Evolutionary conservation across 192 early-diverging fungal genomes (phyloP), one percentile per base, ranked within the genome.

Genomic region (Coemansia sp.): DNA sequence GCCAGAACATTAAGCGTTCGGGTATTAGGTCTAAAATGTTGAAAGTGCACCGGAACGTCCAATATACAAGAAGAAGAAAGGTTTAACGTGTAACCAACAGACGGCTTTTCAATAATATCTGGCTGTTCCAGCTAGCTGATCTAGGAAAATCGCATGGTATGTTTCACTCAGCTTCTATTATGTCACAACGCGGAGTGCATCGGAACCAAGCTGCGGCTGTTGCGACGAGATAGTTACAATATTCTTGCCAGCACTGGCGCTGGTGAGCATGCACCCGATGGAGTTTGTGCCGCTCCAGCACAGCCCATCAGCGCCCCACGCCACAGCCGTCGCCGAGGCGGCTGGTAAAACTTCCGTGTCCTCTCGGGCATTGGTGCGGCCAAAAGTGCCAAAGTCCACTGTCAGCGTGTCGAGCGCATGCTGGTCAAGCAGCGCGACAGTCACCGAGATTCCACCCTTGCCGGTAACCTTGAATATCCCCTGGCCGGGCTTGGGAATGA

Each of bases 301-400:
- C 12, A 76, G 61, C 30, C 63, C 63, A 23, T 78, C 75, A 5
- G 42, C 65, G 5, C 75, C 75, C 75, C 75, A 78, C 16, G 65
- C 75, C 3, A 43, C 74, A 3, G 62, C 53, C 2, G 49, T 12
- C 24, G 48, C 51, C 14, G 40, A 40, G 6, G 42, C 58, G 18
- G 38, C 14, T 10, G 18, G 11, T 27, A 5, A 9, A n/a, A n/a
- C n/a, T n/a, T n/a, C n/a, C 14, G 11, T 16, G 42, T 28, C 7
- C 54, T 27, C 23, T 7, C 27, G 14, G 28, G 32, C 27, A 32
- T 21, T 59, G 25, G 11, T 54, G 22, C 22, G 14, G 30, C 51
- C 30, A 12, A 65, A 61, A 9, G 61, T 46, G 44, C 60, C 23
- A 56, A 68, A 71, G 32, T 32, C 56, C 4, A 64, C 69, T 16